Evolutionary conservation across 2,329 filamentous ascomycete species (phyloP).

Genomic region (Nemania diffusa): DNA sequence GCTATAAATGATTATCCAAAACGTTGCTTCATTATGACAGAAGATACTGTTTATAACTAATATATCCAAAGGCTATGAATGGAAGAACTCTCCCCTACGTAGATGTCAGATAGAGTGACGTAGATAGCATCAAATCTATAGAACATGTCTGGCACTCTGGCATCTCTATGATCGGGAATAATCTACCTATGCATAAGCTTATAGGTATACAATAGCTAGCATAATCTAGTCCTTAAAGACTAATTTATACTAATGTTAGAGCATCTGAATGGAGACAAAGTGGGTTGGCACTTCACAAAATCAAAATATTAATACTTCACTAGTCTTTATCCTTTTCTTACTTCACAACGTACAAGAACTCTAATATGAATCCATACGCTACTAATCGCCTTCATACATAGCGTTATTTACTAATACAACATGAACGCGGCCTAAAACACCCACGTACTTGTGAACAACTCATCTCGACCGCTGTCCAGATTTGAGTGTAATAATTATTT

Average conservation of each 20-base stretch:
- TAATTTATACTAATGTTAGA: neutral
- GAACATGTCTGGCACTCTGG: no score
- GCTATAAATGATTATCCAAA: no score
- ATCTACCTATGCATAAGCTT: no score
- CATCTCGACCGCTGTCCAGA: neutral
- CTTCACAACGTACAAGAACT: neutral
- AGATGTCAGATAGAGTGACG: no score
- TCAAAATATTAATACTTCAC: neutral
- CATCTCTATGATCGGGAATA: no score
- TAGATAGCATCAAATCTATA: no score
- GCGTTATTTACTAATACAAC: constrained; percentile 9
- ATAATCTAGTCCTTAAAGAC: no score
- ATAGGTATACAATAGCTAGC: no score
- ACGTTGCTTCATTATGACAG: no score
- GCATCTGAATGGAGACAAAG: neutral
- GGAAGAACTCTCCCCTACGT: no score
- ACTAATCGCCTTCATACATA: neutral
- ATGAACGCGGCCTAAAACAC: neutral
- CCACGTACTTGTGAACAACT: neutral
- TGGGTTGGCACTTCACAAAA: neutral
- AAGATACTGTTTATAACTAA: no score
- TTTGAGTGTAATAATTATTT: neutral
- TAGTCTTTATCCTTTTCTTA: neutral
- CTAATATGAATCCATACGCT: neutral
- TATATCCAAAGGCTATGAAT: no score